Evolutionary conservation across 1,284 basidiomycete genomes (phyloP).

Genomic region (Xanthoconium separans): DNA sequence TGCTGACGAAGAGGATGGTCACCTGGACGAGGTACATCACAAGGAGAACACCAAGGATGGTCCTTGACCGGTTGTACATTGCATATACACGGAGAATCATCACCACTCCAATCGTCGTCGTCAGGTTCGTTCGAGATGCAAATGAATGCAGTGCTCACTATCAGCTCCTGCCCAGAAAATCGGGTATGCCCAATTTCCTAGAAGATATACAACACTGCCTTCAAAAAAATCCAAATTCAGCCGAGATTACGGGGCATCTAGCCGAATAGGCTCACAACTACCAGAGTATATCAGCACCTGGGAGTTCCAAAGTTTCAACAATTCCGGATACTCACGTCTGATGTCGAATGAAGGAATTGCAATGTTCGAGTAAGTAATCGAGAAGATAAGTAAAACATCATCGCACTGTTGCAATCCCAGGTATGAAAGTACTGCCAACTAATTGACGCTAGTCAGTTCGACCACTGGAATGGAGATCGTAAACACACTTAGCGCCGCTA

Average conservation of each 20-base stretch:
- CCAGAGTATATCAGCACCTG: not conserved
- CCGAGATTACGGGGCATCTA: not conserved
- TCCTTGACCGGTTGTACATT: not conserved
- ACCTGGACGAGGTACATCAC: not conserved
- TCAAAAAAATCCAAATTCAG: not conserved
- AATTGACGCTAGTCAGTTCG: not conserved
- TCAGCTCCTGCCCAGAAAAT: conserved; percentile 3
- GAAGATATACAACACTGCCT: not conserved
- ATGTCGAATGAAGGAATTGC: not conserved
- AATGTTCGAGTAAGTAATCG: not conserved
- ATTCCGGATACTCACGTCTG: not conserved
- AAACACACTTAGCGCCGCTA: not conserved
- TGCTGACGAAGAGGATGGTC: not conserved
- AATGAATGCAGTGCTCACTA: not conserved
- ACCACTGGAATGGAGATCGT: not conserved
- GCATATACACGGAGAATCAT: conserved; percentile 8
- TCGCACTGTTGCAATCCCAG: not conserved
- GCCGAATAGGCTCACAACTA: conserved; percentile 3
- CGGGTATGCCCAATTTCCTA: not conserved
- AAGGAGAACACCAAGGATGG: conserved; percentile 1
- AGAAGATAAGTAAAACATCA: not conserved
- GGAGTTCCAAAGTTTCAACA: not conserved
- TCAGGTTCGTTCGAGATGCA: not conserved
- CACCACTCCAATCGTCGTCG: not conserved
- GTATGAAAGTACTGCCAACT: conserved; percentile 1